phyloP scores from a whole-genome alignment of 176 grass and related monocot species.

The Saccharum officinarum region DNA sequence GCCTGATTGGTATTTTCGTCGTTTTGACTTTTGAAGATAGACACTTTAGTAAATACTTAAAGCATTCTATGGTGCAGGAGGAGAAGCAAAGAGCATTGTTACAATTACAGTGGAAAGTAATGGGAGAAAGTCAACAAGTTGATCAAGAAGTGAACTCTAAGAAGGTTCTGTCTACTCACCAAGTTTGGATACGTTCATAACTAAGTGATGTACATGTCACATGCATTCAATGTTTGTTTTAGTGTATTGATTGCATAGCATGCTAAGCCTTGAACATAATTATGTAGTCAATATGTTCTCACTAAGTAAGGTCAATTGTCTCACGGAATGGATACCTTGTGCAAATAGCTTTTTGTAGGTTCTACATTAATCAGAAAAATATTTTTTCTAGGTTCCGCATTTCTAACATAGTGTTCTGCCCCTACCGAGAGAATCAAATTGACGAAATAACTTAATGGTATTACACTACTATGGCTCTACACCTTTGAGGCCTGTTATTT shows the following conservation, averaged over 20 bases:
- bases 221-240: constrained; percentile 15
- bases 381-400: background rate
- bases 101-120: constrained; percentile 98
- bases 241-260: background rate
- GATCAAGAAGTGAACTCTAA: constrained; percentile 97
- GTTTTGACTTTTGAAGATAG: constrained; percentile 37
- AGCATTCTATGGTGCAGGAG: constrained; percentile 62
- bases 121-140: constrained; percentile 92
- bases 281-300: constrained; percentile 3
- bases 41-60: constrained; percentile 26
- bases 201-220: constrained; percentile 7
- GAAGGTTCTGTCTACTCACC: constrained; percentile 51
- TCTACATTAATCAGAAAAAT: constrained; percentile 24
- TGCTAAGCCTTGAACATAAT: constrained; percentile 22
- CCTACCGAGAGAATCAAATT: background rate
- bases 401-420: background rate
- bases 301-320: background rate
- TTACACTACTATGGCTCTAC: background rate
- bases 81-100: constrained; percentile 93
- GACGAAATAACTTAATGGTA: background rate
- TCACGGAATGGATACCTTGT: background rate
- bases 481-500: background rate
- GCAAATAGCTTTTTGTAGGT: background rate
- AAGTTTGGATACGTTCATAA: background rate
- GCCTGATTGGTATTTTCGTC: background rate